phyloP scores from a whole-genome alignment of 345 rosid genomes.

The Rhodamnia argentea region DNA sequence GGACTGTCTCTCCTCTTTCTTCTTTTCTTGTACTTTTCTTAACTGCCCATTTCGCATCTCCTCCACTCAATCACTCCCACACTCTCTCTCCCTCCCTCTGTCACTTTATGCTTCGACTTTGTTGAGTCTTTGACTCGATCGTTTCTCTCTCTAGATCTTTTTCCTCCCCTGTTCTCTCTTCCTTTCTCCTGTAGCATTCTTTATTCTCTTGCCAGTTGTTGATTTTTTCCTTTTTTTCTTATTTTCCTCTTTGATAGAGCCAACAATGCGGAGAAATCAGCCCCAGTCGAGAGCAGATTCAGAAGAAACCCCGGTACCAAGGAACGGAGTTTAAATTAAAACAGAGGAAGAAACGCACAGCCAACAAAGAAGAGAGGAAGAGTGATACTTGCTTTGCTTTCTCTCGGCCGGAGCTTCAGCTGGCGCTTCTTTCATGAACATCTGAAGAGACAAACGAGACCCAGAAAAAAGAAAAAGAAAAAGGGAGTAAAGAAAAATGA shows the following conservation, averaged over 20 bases:
- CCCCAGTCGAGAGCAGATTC: background rate
- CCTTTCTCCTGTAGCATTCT: background rate
- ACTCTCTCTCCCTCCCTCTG: background rate
- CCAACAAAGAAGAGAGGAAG: background rate
- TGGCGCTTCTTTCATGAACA: background rate
- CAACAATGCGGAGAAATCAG: background rate
- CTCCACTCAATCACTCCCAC: background rate
- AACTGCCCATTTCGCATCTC: background rate
- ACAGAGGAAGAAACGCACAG: background rate
- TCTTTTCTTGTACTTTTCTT: background rate
- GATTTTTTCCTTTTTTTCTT: background rate
- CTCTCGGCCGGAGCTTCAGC: background rate
- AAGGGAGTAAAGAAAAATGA: background rate
- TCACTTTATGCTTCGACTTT: background rate
- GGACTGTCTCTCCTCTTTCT: background rate
- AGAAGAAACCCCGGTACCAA: background rate
- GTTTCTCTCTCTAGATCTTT: background rate
- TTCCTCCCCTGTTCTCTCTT: background rate
- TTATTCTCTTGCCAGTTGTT: background rate
- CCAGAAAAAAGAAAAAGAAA: background rate
- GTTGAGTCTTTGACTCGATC: background rate
- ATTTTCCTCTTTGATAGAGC: background rate
- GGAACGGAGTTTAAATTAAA: background rate
- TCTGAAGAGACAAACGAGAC: background rate
- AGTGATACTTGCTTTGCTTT: background rate